A percentile compares a stretch with the other conserved stretches of the same genome.
Conservation (phyloP, 2,329 filamentous ascomycete species). For the Arthroderma uncinatum region DNA sequence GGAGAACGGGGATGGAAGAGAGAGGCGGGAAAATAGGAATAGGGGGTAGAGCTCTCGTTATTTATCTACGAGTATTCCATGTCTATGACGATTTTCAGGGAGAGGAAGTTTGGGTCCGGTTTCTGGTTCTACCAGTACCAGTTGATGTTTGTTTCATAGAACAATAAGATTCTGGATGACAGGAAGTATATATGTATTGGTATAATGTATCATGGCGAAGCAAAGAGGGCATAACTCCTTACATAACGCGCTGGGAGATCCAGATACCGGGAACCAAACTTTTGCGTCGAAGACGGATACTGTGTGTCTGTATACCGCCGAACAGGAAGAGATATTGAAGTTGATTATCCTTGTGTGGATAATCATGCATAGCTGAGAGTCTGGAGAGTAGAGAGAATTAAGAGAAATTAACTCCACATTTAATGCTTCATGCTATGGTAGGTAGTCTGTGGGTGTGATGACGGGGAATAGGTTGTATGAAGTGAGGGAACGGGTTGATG, state of each 20-base stretch:
- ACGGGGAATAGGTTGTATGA: not conserved
- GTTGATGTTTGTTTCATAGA: too few species aligned
- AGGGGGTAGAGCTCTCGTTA: too few species aligned
- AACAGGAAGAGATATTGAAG: not conserved
- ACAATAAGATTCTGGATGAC: too few species aligned
- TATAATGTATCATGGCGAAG: not conserved
- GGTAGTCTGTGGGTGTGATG: not conserved
- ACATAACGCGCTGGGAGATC: not conserved
- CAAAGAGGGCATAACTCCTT: not conserved
- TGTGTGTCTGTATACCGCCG: not conserved
- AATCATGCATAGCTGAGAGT: not conserved
- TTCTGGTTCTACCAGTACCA: too few species aligned
- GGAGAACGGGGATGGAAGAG: too few species aligned
- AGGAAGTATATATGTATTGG: not conserved
- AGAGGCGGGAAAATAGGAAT: too few species aligned
- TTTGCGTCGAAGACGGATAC: not conserved
- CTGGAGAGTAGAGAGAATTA: not conserved
- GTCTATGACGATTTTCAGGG: too few species aligned
- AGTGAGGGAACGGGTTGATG: not conserved
- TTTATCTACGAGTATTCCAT: too few species aligned
- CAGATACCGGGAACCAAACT: not conserved
- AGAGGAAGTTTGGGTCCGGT: too few species aligned
- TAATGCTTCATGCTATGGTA: not conserved
- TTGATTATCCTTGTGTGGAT: not conserved
- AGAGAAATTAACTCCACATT: not conserved